Percentiles rank a stretch among this genome's conserved stretches.
phyloP scores from a whole-genome alignment of 2,329 filamentous ascomycete genomes.

The Escovopsis sp. region DNA sequence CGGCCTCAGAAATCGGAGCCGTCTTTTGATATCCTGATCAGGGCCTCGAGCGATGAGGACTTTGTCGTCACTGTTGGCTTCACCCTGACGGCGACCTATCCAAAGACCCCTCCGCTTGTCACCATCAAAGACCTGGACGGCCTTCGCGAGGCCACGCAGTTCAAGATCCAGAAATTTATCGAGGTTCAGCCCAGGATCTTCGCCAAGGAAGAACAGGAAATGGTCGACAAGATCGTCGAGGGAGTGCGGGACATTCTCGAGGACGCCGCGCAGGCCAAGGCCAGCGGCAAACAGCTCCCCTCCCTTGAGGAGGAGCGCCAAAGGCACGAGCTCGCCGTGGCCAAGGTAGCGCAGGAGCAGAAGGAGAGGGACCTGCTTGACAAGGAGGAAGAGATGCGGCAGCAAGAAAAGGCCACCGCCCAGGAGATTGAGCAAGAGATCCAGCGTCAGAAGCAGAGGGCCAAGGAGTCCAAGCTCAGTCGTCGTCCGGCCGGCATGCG shows the following conservation, averaged over 20 bases:
- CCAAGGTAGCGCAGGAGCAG: constrained; percentile 42
- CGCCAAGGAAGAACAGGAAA: constrained; percentile 38
- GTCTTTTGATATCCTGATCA: constrained; percentile 67
- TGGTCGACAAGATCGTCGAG: constrained; percentile 51
- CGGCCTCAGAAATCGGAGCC: constrained; percentile 57
- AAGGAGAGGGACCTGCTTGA: constrained; percentile 37
- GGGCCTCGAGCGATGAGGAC: constrained; percentile 56
- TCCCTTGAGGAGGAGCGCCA: constrained; percentile 83
- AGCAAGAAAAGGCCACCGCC: constrained; percentile 56
- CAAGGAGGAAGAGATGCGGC: constrained; percentile 40
- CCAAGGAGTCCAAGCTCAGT: constrained; percentile 49
- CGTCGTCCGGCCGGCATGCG: constrained; percentile 29
- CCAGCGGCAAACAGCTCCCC: constrained; percentile 60
- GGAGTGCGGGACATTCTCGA: constrained; percentile 65
- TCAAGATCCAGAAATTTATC: constrained; percentile 52
- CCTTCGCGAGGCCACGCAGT: constrained; percentile 55
- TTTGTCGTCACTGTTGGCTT: constrained; percentile 60
- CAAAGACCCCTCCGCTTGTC: constrained; percentile 64
- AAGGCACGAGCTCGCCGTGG: constrained; percentile 60
- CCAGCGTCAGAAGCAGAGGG: constrained; percentile 48
- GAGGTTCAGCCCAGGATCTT: constrained; percentile 42
- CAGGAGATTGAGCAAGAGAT: constrained; percentile 61
- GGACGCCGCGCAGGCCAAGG: constrained; percentile 66
- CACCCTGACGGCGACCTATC: constrained; percentile 79
- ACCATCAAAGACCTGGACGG: constrained; percentile 48